Percentiles rank a stretch among this genome's conserved stretches.
Evolutionary conservation across 2,329 filamentous ascomycete species (phyloP).

Genomic region (Botrytis elliptica): DNA sequence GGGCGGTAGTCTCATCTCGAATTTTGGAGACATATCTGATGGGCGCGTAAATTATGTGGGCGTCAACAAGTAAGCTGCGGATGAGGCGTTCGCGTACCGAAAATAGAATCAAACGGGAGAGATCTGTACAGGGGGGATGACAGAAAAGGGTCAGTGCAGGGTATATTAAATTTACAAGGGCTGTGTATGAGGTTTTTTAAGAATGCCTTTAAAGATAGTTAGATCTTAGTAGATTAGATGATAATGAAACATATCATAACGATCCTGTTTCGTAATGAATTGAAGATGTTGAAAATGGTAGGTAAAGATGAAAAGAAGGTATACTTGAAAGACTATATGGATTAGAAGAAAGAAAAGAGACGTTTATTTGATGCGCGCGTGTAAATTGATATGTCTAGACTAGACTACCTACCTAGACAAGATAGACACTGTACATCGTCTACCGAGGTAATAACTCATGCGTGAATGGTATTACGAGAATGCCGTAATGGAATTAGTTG

Average conservation of each 20-base stretch:
- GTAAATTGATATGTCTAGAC: background rate
- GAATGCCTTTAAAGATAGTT: conserved; percentile 1
- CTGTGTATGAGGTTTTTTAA: background rate
- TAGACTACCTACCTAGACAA: background rate
- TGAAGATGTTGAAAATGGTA: conserved; percentile 15
- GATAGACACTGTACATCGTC: background rate
- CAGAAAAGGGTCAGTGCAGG: background rate
- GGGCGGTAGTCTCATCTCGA: conserved; percentile 23
- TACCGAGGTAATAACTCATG: background rate
- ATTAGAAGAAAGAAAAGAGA: background rate
- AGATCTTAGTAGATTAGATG: conserved; percentile 13
- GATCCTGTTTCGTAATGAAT: conserved; percentile 18
- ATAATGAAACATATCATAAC: conserved; percentile 15
- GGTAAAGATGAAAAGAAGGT: background rate
- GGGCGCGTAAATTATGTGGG: conserved; percentile 21
- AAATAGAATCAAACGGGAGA: conserved; percentile 19
- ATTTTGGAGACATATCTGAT: conserved; percentile 19
- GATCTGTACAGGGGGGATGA: conserved; percentile 8
- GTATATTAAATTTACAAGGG: background rate
- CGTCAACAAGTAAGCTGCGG: conserved; percentile 21
- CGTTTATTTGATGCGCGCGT: conserved; percentile 14
- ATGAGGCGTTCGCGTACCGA: conserved; percentile 22
- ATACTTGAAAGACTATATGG: background rate
- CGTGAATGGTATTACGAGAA: background rate
- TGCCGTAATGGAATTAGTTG: background rate